Evolutionary conservation across 352 stramenopile species (phyloP).

Genomic region (Globisporangium splendens): DNA sequence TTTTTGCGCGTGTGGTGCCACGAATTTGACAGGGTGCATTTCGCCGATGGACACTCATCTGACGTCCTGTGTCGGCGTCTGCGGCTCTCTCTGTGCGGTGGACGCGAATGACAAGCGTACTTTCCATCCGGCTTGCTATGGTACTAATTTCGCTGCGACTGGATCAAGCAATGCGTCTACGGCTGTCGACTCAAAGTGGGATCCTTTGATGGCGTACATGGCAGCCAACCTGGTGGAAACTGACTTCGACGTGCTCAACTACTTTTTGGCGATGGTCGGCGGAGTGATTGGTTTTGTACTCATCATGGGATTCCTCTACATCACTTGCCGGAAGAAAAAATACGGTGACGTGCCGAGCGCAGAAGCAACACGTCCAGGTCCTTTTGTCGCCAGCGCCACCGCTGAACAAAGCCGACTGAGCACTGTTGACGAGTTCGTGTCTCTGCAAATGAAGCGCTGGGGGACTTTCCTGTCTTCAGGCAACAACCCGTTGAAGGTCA

Average conservation of each 20-base stretch:
- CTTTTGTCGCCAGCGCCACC: conserved; percentile 20
- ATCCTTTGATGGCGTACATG: conserved; percentile 33
- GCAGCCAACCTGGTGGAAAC: conserved; percentile 32
- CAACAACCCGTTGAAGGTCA: conserved; percentile 37
- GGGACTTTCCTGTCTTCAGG: conserved; percentile 33
- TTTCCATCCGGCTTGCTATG: conserved; percentile 25
- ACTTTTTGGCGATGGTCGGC: conserved; percentile 48
- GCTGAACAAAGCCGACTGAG: conserved; percentile 24
- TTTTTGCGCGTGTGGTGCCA: conserved; percentile 42
- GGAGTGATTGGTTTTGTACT: conserved; percentile 29
- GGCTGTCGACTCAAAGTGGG: conserved; percentile 32
- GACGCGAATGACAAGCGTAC: conserved; percentile 24
- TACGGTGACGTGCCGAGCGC: conserved; percentile 12
- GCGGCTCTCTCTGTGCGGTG: conserved; percentile 44
- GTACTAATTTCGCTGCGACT: conserved; percentile 32
- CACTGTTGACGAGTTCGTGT: conserved; percentile 42
- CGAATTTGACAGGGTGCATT: conserved; percentile 41
- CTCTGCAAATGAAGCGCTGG: conserved; percentile 36
- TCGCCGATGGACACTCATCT: conserved; percentile 41
- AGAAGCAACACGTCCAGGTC: conserved; percentile 20
- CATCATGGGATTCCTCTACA: conserved; percentile 37
- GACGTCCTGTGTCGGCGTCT: conserved; percentile 49
- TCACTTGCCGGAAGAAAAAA: conserved; percentile 27
- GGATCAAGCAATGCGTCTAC: conserved; percentile 13
- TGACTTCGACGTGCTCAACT: conserved; percentile 44